Percentiles rank a stretch among this genome's conserved stretches.
phyloP scores from a whole-genome alignment of 2,329 filamentous ascomycete species.

The Fusarium nelsonii region DNA sequence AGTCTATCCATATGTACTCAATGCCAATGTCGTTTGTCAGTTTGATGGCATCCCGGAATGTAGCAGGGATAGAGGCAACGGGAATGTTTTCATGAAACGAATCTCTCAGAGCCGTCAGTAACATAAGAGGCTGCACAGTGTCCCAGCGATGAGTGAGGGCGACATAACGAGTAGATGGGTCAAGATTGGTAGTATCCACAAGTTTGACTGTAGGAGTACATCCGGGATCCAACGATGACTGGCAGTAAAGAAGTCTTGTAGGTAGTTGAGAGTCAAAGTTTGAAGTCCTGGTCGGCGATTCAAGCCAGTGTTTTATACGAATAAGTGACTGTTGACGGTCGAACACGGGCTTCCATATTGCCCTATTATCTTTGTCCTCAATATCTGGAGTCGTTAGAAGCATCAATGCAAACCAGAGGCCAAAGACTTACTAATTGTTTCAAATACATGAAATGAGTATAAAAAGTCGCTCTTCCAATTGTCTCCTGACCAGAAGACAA shows the following conservation, averaged over 20 bases:
- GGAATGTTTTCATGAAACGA: slow-evolving; percentile 14
- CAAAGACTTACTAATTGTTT: slow-evolving; percentile 17
- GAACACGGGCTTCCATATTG: slow-evolving; percentile 20
- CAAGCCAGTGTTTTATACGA: slow-evolving; percentile 27
- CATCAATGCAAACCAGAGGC: rapidly evolving
- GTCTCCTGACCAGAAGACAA: not conserved
- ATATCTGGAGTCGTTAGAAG: slow-evolving; percentile 6
- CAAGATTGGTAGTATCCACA: not conserved
- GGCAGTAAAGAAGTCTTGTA: slow-evolving; percentile 30
- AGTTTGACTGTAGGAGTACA: slow-evolving; percentile 11
- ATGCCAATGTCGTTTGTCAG: slow-evolving; percentile 17
- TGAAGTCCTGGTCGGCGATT: not conserved
- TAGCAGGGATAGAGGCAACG: slow-evolving; percentile 25
- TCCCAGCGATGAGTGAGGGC: slow-evolving; percentile 41
- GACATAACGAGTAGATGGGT: slow-evolving; percentile 19
- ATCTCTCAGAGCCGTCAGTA: slow-evolving; percentile 1
- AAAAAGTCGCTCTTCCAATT: slow-evolving; percentile 6
- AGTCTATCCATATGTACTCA: slow-evolving; percentile 39
- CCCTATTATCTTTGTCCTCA: not conserved
- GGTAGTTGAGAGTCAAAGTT: slow-evolving; percentile 18
- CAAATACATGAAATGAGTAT: slow-evolving; percentile 8
- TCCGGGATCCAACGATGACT: not conserved
- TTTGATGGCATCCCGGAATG: slow-evolving; percentile 36
- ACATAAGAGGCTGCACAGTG: slow-evolving; percentile 23
- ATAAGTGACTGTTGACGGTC: slow-evolving; percentile 27